Conservation (phyloP, 352 stramenopile genomes). For the Pythium brachiatum region DNA sequence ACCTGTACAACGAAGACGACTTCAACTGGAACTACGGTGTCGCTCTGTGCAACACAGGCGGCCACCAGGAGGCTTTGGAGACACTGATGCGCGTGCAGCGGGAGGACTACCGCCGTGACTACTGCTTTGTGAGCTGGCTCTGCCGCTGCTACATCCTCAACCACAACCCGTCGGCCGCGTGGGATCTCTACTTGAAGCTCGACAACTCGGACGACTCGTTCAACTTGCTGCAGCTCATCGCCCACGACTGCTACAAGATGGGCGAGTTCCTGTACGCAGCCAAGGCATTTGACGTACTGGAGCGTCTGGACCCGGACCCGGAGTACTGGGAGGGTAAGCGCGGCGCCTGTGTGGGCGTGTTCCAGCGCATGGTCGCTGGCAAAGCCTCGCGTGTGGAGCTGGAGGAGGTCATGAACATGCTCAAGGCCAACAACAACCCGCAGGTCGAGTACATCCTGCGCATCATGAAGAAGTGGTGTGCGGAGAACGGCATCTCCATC, state of each 20-base stretch:
- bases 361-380: constrained; percentile 92
- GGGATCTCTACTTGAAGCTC: constrained; percentile 96
- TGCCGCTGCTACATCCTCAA: constrained; percentile 95
- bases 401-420: constrained; percentile 89
- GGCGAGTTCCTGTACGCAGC: constrained; percentile 94
- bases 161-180: constrained; percentile 91
- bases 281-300: constrained; percentile 94
- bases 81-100: constrained; percentile 89
- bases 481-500: constrained; percentile 87
- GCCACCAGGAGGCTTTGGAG: constrained; percentile 93
- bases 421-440: constrained; percentile 93
- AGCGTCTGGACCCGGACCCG: constrained; percentile 92
- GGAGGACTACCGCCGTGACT: constrained; percentile 92
- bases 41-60: constrained; percentile 88
- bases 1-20: constrained; percentile 96
- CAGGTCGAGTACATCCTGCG: constrained; percentile 96
- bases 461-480: constrained; percentile 95
- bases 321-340: constrained; percentile 97
- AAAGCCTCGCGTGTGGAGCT: constrained; percentile 89
- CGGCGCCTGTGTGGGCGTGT: constrained; percentile 93
- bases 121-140: constrained; percentile 90
- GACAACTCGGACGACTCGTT: constrained; percentile 95
- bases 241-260: constrained; percentile 97
- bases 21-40: constrained; percentile 99
- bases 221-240: constrained; percentile 95